Conservation (phyloP, 495 filamentous ascomycete species). For the Bryoglossum gracile region DNA sequence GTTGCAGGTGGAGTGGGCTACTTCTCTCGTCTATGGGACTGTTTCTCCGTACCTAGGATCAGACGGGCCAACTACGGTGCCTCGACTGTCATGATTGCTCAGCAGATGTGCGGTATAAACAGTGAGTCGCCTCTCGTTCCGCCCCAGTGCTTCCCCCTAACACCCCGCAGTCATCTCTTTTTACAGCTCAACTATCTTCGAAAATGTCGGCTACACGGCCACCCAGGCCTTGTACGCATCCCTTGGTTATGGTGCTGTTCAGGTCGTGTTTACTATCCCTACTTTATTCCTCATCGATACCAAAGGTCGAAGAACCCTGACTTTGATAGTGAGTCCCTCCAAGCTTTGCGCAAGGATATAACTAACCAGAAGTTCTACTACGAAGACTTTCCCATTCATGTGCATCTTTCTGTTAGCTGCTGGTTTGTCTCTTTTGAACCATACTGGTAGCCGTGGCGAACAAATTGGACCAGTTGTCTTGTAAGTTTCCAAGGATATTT, state of each 20-base stretch:
- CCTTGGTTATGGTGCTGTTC: constrained; percentile 67
- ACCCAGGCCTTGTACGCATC: constrained; percentile 46
- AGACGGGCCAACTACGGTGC: constrained; percentile 50
- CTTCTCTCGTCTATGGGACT: constrained; percentile 43
- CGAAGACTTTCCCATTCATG: constrained; percentile 71
- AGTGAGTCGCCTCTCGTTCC: constrained; percentile 37
- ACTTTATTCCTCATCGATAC: constrained; percentile 81
- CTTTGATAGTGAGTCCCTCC: constrained; percentile 32
- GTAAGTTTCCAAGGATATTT: background rate
- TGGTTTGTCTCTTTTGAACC: constrained; percentile 64
- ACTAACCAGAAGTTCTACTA: constrained; percentile 40
- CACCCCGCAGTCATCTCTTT: constrained; percentile 55
- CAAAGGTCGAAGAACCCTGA: constrained; percentile 60
- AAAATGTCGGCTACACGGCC: constrained; percentile 48
- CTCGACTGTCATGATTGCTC: constrained; percentile 65
- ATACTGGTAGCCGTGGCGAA: constrained; percentile 51
- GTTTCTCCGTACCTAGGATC: constrained; percentile 53
- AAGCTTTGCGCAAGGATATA: background rate
- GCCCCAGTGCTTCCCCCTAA: background rate
- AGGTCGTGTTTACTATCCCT: constrained; percentile 78
- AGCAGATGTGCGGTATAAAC: constrained; percentile 67
- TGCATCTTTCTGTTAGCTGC: constrained; percentile 63
- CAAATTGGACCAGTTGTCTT: constrained; percentile 6
- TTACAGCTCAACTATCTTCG: constrained; percentile 72
- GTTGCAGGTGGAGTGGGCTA: constrained; percentile 40